A percentile compares a stretch with the other conserved stretches of the same genome.
Evolutionary conservation across 2,329 filamentous ascomycete species (phyloP).

Genomic region (Fusarium multiceps): DNA sequence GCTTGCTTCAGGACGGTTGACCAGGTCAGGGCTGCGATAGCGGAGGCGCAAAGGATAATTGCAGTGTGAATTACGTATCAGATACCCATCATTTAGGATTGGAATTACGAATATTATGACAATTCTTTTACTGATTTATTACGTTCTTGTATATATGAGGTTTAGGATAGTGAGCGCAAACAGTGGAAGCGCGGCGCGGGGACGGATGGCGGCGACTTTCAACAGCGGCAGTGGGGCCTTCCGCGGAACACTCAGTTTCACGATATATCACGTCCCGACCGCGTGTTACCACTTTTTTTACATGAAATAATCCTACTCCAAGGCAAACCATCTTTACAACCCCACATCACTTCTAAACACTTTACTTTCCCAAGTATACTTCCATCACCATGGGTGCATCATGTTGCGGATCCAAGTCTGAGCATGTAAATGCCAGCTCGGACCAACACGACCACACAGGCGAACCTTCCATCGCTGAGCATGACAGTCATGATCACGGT

Average conservation of each 20-base stretch:
- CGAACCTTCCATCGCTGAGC: fast-evolving
- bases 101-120: background rate
- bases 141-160: too few relatives aligned
- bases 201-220: conserved; percentile 19
- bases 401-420: conserved; percentile 7
- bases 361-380: fast-evolving
- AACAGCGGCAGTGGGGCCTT: background rate
- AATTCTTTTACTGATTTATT: too few relatives aligned
- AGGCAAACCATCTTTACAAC: background rate
- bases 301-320: background rate
- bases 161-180: background rate
- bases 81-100: background rate
- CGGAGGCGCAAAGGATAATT: conserved; percentile 14
- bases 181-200: conserved; percentile 7
- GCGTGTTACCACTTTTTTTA: background rate
- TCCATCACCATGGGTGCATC: conserved; percentile 3
- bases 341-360: fast-evolving
- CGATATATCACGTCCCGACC: background rate
- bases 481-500: fast-evolving
- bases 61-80: too few relatives aligned
- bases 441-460: fast-evolving
- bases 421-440: background rate
- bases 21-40: conserved; percentile 16
- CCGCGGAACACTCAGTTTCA: background rate
- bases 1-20: conserved; percentile 27